phyloP scores from a whole-genome alignment of 495 filamentous ascomycete genomes.

The Aspergillus funiculosus region DNA sequence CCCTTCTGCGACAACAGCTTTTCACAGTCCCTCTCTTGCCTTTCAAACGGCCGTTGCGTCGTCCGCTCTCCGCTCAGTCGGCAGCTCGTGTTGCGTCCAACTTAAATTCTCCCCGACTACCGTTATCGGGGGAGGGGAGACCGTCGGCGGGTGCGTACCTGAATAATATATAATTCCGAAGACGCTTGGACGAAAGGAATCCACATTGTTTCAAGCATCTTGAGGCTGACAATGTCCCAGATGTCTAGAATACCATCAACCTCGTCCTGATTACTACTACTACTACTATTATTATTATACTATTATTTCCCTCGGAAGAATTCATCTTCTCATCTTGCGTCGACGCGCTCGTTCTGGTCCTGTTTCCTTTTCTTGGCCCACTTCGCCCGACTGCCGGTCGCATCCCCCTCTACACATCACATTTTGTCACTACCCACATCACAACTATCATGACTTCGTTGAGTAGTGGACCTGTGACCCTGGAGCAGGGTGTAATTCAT shows the following conservation, averaged over 20 bases:
- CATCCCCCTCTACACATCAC: slow-evolving; percentile 7
- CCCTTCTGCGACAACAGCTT: neutral
- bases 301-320: too few relatives aligned
- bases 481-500: slow-evolving; percentile 17
- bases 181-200: slow-evolving; percentile 18
- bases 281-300: too few relatives aligned
- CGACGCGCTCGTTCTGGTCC: neutral
- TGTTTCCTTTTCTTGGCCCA: neutral
- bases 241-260: slow-evolving; percentile 3
- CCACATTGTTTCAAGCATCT: slow-evolving; percentile 14
- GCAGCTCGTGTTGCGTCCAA: slow-evolving; percentile 6
- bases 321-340: too few relatives aligned
- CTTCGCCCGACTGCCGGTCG: slow-evolving; percentile 15
- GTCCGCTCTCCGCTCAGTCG: neutral
- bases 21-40: neutral
- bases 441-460: slow-evolving; percentile 17
- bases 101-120: slow-evolving; percentile 3
- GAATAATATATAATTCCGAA: slow-evolving; percentile 7
- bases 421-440: neutral
- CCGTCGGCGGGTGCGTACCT: slow-evolving; percentile 15
- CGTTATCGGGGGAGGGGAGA: slow-evolving; percentile 12
- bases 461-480: slow-evolving; percentile 15
- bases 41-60: too few relatives aligned
- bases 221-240: slow-evolving; percentile 22
- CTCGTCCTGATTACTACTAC: neutral